Percentiles rank a stretch among this genome's conserved stretches.
Evolutionary conservation across 2,329 filamentous ascomycete genomes (phyloP).

Genomic region (Alternaria angustiovoidea): DNA sequence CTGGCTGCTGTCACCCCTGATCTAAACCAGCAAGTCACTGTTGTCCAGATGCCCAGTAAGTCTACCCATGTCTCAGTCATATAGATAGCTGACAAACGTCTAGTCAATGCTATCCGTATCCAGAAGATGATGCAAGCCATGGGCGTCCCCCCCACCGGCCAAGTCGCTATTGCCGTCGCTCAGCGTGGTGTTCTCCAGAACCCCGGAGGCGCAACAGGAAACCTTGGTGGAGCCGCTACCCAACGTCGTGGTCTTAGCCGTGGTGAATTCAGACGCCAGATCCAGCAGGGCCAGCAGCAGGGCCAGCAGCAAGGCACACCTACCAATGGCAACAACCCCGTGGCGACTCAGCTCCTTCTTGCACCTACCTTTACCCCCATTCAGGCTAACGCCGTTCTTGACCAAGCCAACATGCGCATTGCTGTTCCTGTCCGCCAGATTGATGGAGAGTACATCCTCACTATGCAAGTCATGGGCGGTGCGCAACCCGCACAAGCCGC

Average conservation of each 20-base stretch:
- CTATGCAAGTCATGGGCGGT: conserved; percentile 39
- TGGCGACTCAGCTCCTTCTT: conserved; percentile 45
- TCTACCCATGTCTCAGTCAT: neutral
- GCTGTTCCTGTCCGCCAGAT: conserved; percentile 47
- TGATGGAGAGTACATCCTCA: conserved; percentile 50
- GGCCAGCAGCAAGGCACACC: conserved; percentile 29
- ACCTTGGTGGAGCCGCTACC: conserved; percentile 35
- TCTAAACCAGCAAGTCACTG: conserved; percentile 48
- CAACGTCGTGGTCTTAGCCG: conserved; percentile 33
- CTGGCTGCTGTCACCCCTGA: conserved; percentile 44
- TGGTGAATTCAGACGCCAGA: conserved; percentile 32
- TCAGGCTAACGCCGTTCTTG: conserved; percentile 45
- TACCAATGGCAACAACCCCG: conserved; percentile 44
- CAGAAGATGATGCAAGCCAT: conserved; percentile 48
- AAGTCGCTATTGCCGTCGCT: conserved; percentile 47
- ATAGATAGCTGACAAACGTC: conserved; percentile 18
- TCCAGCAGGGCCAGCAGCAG: conserved; percentile 33
- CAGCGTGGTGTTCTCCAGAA: conserved; percentile 48
- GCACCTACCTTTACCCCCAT: conserved; percentile 49
- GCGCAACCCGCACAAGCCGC: conserved; percentile 5
- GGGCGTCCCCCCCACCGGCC: conserved; percentile 41
- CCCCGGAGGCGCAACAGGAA: conserved; percentile 46
- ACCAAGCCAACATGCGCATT: conserved; percentile 48
- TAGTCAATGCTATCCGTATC: conserved; percentile 47
- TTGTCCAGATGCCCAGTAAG: conserved; percentile 49